These are phyloP conservation scores for Aspergillus leporis DNA, from an alignment of 495 filamentous ascomycete species.

Conservation along the genomic window DNA sequence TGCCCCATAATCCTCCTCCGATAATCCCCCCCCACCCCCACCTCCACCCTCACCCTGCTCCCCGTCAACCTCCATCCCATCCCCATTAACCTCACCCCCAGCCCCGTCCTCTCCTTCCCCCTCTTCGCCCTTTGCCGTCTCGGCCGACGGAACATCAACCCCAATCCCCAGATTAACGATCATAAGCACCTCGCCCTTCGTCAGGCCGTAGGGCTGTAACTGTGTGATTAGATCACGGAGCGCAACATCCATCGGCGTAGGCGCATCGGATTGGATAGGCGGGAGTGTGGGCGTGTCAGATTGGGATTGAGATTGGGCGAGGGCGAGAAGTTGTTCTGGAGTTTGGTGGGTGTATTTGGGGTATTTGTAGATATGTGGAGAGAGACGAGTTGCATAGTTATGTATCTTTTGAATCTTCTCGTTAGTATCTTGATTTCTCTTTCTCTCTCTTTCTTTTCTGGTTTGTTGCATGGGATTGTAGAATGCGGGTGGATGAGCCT, in stretches of 20 bases:
- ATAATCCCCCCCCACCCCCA: slow-evolving; percentile 22
- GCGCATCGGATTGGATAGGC: slow-evolving; percentile 9
- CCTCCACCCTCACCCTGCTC: slow-evolving; percentile 25
- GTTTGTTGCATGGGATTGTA: too few species aligned
- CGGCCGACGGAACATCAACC: slow-evolving; percentile 10
- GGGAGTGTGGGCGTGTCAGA: slow-evolving; percentile 13
- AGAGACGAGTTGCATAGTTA: slow-evolving; percentile 44
- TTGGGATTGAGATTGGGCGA: slow-evolving; percentile 28
- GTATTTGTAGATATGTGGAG: slow-evolving; percentile 40
- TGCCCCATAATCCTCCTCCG: slow-evolving; percentile 39
- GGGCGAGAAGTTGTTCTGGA: slow-evolving; percentile 29
- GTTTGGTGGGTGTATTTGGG: slow-evolving; percentile 30
- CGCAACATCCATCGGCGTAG: slow-evolving; percentile 39
- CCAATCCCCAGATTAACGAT: slow-evolving; percentile 60
- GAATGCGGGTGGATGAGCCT: not conserved
- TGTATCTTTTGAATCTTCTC: slow-evolving; percentile 34
- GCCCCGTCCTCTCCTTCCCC: slow-evolving; percentile 16
- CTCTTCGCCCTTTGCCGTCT: slow-evolving; percentile 13
- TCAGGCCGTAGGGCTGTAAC: slow-evolving; percentile 51
- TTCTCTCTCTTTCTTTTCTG: too few species aligned
- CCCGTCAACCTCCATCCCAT: slow-evolving; percentile 18
- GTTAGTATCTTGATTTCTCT: not conserved
- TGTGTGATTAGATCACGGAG: slow-evolving; percentile 40
- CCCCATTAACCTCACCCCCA: slow-evolving; percentile 17
- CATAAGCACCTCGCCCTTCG: slow-evolving; percentile 65